Evolutionary conservation across 2,329 filamentous ascomycete species (phyloP).

Genomic region (Colletotrichum destructivum): DNA sequence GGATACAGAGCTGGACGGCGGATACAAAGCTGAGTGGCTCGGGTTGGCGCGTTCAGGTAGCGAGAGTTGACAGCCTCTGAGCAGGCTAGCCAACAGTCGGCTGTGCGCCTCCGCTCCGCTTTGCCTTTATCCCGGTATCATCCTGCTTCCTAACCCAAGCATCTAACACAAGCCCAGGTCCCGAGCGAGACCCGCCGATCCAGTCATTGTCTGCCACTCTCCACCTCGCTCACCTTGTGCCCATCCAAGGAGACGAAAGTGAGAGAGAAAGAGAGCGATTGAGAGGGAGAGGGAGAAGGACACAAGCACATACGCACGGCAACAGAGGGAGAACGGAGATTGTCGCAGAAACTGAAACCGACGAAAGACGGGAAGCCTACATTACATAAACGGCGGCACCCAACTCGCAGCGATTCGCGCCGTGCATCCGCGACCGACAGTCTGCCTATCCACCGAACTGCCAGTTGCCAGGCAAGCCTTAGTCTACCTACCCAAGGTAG

Average conservation of each 20-base stretch:
- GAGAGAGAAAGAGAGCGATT: conserved; percentile 1
- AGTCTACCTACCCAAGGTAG: too few species aligned
- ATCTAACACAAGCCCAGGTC: conserved; percentile 41
- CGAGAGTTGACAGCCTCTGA: conserved; percentile 40
- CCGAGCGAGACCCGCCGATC: conserved; percentile 41
- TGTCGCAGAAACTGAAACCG: not conserved
- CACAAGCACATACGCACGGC: not conserved
- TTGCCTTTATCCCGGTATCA: conserved; percentile 44
- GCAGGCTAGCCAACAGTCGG: conserved; percentile 42
- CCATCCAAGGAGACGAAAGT: conserved; percentile 18
- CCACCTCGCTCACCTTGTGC: conserved; percentile 24
- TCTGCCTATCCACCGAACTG: conserved; percentile 13
- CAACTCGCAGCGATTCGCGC: conserved; percentile 10
- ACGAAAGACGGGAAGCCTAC: not conserved
- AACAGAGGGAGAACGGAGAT: not conserved
- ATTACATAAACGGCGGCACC: not conserved
- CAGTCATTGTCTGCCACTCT: conserved; percentile 28
- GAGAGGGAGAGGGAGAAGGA: not conserved
- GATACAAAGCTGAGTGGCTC: conserved; percentile 38
- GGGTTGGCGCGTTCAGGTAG: conserved; percentile 36
- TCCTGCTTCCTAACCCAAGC: conserved; percentile 42
- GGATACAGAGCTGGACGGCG: not conserved
- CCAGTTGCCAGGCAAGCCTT: conserved; percentile 23
- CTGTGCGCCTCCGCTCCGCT: conserved; percentile 42
- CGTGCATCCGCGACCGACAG: conserved; percentile 13